Evolutionary conservation across 225 moss, liverwort and hornwort species (phyloP).

Genomic region (Polytrichum formosum): DNA sequence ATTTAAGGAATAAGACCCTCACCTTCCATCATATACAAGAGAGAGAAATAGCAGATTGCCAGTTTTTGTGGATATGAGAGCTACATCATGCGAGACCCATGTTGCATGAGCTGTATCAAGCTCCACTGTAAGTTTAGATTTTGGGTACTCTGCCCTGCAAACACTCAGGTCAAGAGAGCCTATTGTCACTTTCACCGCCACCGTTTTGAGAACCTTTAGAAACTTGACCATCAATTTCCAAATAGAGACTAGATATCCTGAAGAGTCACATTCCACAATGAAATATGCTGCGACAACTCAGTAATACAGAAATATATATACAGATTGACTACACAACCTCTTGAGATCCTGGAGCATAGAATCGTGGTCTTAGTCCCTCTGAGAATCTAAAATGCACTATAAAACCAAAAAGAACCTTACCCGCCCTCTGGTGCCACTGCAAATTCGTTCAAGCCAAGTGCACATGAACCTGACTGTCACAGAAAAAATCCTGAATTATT

Average conservation of each 20-base stretch:
- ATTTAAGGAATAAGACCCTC: slow-evolving; percentile 1
- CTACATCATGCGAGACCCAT: slow-evolving; percentile 95
- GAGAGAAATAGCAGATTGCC: slow-evolving; percentile 89
- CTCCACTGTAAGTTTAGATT: slow-evolving; percentile 91
- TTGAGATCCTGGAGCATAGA: background rate
- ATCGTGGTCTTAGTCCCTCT: too few relatives aligned
- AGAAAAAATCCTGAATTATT: too few relatives aligned
- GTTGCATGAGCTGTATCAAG: slow-evolving; percentile 91
- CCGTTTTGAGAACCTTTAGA: background rate
- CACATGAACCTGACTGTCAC: slow-evolving; percentile 78
- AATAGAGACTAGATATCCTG: too few relatives aligned
- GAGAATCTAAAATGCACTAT: too few relatives aligned
- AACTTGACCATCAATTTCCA: background rate
- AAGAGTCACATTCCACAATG: too few relatives aligned
- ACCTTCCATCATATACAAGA: slow-evolving; percentile 90
- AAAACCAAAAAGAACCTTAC: slow-evolving; percentile 10
- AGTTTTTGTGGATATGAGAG: slow-evolving; percentile 86
- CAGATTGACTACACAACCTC: too few relatives aligned
- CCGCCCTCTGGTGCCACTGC: slow-evolving; percentile 81
- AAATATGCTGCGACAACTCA: too few relatives aligned
- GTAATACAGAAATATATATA: too few relatives aligned
- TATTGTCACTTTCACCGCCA: slow-evolving; percentile 10
- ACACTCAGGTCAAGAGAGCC: slow-evolving; percentile 16
- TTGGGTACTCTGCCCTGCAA: slow-evolving; percentile 70
- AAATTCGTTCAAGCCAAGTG: slow-evolving; percentile 88